A percentile compares a stretch with the other conserved stretches of the same genome.
phyloP scores from a whole-genome alignment of 1,139 yeast genomes.

The Taphrina betulina region DNA sequence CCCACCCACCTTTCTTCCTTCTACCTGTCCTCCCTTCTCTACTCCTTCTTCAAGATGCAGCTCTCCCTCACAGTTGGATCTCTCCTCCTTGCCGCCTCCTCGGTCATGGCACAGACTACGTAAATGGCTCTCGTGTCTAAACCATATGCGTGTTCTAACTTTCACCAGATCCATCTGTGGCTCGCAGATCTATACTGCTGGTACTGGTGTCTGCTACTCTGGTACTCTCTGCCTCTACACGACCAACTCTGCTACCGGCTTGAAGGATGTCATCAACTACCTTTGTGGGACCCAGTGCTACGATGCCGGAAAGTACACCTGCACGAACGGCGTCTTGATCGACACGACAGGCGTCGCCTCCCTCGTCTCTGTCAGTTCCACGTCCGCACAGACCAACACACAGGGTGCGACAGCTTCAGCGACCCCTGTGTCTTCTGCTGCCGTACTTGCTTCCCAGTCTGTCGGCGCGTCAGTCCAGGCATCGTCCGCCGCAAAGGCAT shows the following conservation, averaged over 20 bases:
- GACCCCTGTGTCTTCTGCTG: slow-evolving; percentile 15
- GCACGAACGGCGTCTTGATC: slow-evolving; percentile 13
- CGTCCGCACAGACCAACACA: slow-evolving; percentile 14
- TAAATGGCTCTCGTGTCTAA: not conserved
- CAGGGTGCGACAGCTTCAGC: slow-evolving; percentile 28
- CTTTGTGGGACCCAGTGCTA: slow-evolving; percentile 26
- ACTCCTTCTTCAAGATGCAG: too few species aligned
- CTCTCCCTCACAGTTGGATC: slow-evolving; percentile 5
- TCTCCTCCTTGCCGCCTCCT: slow-evolving; percentile 10
- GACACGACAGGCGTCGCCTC: slow-evolving; percentile 20
- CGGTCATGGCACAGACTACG: slow-evolving; percentile 19
- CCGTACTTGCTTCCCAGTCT: slow-evolving; percentile 17
- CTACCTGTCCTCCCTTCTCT: too few species aligned
- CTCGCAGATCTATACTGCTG: slow-evolving; percentile 24
- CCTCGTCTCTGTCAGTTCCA: slow-evolving; percentile 2
- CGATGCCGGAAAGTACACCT: slow-evolving; percentile 28
- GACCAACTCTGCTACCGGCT: slow-evolving; percentile 18
- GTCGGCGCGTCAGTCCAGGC: slow-evolving; percentile 18
- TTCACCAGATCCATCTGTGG: slow-evolving; percentile 25
- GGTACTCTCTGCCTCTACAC: slow-evolving; percentile 23
- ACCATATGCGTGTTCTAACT: not conserved
- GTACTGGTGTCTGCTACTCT: slow-evolving; percentile 26
- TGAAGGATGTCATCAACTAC: slow-evolving; percentile 19
- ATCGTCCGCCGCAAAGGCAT: slow-evolving; percentile 5
- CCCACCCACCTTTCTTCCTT: too few species aligned